A percentile compares a stretch with the other conserved stretches of the same genome.
These are phyloP conservation scores for Ceratocystiopsis brevicomis DNA, from an alignment of 2,329 filamentous ascomycete genomes.

Conservation along the genomic window DNA sequence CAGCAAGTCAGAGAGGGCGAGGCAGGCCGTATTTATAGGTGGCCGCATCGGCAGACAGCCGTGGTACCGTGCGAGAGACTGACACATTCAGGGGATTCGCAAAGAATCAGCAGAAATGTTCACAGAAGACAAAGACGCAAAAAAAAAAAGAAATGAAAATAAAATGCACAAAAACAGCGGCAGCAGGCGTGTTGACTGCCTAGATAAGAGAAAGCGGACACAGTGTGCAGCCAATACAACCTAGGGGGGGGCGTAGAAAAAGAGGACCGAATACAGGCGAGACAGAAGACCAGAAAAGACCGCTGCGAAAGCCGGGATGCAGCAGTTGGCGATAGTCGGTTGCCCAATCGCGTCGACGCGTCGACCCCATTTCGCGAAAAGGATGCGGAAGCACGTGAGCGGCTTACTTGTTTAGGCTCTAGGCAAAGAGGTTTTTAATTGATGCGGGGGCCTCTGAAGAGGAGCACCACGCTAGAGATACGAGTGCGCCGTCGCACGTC, in stretches of 20 bases:
- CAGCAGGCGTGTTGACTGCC: no score
- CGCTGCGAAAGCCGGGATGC: not conserved
- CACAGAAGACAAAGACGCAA: not conserved
- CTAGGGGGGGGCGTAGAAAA: not conserved
- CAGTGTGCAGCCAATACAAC: not conserved
- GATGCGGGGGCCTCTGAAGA: slow-evolving; percentile 26
- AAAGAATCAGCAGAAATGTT: not conserved
- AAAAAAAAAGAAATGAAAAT: not conserved
- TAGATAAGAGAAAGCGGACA: not conserved
- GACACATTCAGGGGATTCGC: not conserved
- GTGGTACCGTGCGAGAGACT: not conserved
- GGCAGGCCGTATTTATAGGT: no score
- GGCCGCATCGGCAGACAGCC: no score
- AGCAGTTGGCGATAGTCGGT: not conserved
- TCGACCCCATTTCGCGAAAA: no score
- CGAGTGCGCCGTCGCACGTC: no score
- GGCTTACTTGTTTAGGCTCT: no score
- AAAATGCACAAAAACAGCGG: not conserved
- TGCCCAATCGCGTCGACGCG: not conserved
- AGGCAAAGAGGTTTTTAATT: no score
- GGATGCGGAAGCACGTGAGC: no score
- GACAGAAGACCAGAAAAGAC: not conserved
- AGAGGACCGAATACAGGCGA: not conserved
- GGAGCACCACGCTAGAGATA: no score
- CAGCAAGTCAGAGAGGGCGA: no score